Evolutionary conservation across 345 rosid genomes (phyloP).

Genomic region (Kernera saxatilis): DNA sequence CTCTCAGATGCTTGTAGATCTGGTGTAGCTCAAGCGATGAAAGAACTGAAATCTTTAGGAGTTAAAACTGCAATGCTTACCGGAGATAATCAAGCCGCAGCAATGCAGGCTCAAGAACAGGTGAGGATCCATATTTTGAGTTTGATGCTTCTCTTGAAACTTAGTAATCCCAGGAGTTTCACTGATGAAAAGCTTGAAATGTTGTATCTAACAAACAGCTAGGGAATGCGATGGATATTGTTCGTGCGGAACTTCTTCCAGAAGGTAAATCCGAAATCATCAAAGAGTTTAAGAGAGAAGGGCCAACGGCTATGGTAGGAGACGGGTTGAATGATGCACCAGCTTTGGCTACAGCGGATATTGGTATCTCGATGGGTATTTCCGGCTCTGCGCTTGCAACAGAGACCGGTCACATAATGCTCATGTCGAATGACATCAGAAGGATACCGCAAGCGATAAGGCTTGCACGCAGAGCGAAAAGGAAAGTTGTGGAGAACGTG

Average conservation of each 20-base stretch:
- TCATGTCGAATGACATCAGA: conserved; percentile 81
- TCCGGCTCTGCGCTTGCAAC: conserved; percentile 88
- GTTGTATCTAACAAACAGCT: conserved; percentile 45
- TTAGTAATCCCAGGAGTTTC: not conserved
- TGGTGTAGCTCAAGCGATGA: conserved; percentile 60
- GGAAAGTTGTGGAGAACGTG: conserved; percentile 72
- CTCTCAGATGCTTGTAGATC: conserved; percentile 77
- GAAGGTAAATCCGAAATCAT: conserved; percentile 64
- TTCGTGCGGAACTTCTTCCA: conserved; percentile 73
- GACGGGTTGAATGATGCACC: conserved; percentile 95
- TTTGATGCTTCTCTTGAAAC: not conserved
- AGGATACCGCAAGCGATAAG: conserved; percentile 61
- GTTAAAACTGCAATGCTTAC: conserved; percentile 77
- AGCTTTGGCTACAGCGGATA: conserved; percentile 81
- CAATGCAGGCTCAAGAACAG: conserved; percentile 76
- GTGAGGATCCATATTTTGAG: conserved; percentile 26
- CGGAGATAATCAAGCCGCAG: conserved; percentile 67
- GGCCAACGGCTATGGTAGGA: conserved; percentile 76
- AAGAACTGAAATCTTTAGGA: conserved; percentile 46
- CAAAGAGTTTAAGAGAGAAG: conserved; percentile 40
- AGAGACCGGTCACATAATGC: conserved; percentile 70
- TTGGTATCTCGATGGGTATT: conserved; percentile 91
- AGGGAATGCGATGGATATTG: conserved; percentile 47
- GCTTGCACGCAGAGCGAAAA: conserved; percentile 50
- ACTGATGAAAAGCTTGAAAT: not conserved